A percentile compares a stretch with the other conserved stretches of the same genome.
These are phyloP conservation scores for Penicillium sp. DNA, from an alignment of 2,329 filamentous ascomycete species.

Conservation along the genomic window DNA sequence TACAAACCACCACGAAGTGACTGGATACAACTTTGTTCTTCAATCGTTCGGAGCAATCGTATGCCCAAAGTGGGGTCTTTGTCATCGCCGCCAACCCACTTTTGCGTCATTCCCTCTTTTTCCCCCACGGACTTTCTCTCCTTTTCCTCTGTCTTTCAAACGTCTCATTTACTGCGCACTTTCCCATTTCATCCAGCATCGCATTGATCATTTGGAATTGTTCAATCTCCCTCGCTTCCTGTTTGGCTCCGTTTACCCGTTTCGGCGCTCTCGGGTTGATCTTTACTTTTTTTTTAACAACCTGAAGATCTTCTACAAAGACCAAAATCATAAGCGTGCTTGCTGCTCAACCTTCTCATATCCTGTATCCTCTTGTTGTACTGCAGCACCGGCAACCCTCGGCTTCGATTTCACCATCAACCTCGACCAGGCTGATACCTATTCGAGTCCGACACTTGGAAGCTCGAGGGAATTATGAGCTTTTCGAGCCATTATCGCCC, in stretches of 20 bases:
- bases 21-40: too few species aligned
- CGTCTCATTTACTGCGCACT: conserved; percentile 1
- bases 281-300: too few species aligned
- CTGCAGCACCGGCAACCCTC: too few species aligned
- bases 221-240: conserved; percentile 7
- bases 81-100: background rate
- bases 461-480: conserved; percentile 20
- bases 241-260: background rate
- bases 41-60: too few species aligned
- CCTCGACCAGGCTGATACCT: too few species aligned
- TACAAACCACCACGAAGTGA: too few species aligned
- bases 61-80: conserved; percentile 1
- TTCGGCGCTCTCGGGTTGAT: conserved; percentile 6
- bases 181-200: conserved; percentile 4
- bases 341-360: too few species aligned
- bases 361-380: too few species aligned
- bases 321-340: too few species aligned
- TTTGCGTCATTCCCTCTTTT: conserved; percentile 3
- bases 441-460: too few species aligned
- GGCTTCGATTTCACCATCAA: too few species aligned
- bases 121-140: conserved; percentile 3
- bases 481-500: conserved; percentile 31
- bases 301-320: too few species aligned
- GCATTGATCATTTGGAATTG: conserved; percentile 10
- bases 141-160: conserved; percentile 5